Evolutionary conservation across 2,329 filamentous ascomycete species (phyloP).

Genomic region (Cercospora sp.): DNA sequence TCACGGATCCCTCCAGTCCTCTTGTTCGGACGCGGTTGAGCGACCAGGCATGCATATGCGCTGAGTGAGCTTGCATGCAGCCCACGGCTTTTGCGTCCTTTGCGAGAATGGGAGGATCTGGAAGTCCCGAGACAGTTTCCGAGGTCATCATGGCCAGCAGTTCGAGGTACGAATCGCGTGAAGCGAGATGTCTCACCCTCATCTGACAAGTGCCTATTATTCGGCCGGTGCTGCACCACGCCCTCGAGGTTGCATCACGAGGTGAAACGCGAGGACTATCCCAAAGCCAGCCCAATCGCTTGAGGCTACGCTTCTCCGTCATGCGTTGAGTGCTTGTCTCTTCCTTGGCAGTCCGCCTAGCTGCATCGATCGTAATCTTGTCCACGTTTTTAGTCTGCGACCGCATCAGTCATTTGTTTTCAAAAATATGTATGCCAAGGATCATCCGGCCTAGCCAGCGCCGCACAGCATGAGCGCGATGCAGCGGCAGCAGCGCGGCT

Average conservation of each 20-base stretch:
- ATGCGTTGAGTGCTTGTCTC: neutral
- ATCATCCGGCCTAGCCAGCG: neutral
- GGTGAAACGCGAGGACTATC: neutral
- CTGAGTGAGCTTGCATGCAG: neutral
- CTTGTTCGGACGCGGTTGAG: neutral
- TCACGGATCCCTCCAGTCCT: neutral
- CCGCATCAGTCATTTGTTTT: neutral
- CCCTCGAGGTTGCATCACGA: neutral
- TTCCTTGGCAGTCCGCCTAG: neutral
- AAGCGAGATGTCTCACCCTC: neutral
- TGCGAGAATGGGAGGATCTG: neutral
- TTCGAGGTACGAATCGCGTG: neutral
- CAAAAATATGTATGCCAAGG: constrained; percentile 9
- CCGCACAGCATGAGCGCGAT: neutral
- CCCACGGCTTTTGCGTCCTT: neutral
- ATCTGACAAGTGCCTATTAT: neutral
- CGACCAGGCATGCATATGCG: constrained; percentile 4
- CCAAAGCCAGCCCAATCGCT: neutral
- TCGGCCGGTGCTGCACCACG: neutral
- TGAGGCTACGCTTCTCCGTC: neutral
- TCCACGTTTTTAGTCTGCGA: neutral
- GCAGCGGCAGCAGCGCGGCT: neutral
- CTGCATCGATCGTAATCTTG: neutral
- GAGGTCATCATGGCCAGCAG: neutral
- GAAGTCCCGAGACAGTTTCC: neutral